These are phyloP conservation scores for Pleoardoris graminearum DNA, from an alignment of 2,329 filamentous ascomycete species.

Conservation along the genomic window DNA sequence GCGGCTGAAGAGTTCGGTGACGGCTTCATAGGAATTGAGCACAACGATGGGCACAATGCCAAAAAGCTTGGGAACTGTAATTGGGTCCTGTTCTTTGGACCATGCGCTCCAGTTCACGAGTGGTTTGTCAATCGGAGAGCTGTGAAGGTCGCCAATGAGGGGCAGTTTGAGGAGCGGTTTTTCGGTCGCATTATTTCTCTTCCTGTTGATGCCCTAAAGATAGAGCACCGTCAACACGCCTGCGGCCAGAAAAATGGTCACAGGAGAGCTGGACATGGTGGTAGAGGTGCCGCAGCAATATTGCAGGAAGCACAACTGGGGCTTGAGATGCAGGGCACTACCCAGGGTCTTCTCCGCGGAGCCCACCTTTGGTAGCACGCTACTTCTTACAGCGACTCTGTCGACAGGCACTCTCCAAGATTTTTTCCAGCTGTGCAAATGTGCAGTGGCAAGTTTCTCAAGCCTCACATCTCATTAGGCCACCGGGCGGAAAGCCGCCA, in stretches of 20 bases:
- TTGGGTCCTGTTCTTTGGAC: not conserved
- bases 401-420: too few species aligned
- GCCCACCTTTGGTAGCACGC: too few species aligned
- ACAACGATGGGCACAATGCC: not conserved
- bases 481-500: too few species aligned
- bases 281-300: not conserved
- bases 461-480: too few species aligned
- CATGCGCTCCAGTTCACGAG: slow-evolving; percentile 2
- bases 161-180: not conserved
- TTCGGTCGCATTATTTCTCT: not conserved
- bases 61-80: slow-evolving; percentile 1
- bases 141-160: slow-evolving; percentile 1
- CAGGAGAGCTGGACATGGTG: not conserved
- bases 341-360: too few species aligned
- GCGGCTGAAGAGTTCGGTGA: slow-evolving; percentile 1
- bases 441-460: too few species aligned
- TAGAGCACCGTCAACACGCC: not conserved
- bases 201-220: not conserved
- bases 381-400: too few species aligned
- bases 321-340: too few species aligned
- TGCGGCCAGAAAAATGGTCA: not conserved
- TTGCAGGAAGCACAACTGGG: not conserved
- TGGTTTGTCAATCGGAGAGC: not conserved
- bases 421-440: too few species aligned
- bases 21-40: slow-evolving; percentile 3